Evolutionary conservation across 73 alveolate genomes (phyloP).

Genomic region (Paramecium caudatum): DNA sequence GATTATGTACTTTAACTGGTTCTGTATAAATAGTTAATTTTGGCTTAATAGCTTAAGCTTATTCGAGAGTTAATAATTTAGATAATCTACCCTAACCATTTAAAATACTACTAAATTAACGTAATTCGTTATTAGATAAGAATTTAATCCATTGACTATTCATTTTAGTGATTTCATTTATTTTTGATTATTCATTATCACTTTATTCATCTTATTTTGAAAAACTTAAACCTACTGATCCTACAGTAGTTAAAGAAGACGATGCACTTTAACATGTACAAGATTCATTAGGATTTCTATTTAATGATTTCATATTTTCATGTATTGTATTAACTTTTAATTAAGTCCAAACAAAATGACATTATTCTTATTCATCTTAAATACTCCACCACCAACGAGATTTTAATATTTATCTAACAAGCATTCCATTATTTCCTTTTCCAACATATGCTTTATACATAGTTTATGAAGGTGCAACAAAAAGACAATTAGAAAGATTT

Average conservation of each 20-base stretch:
- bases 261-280: conserved; percentile 48
- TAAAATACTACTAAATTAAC: conserved; percentile 33
- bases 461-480: conserved; percentile 40
- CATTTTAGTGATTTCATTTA: not conserved
- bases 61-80: conserved; percentile 45
- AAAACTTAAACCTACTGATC: conserved; percentile 22
- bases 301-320: conserved; percentile 58
- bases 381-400: conserved; percentile 93
- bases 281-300: conserved; percentile 23
- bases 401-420: conserved; percentile 83
- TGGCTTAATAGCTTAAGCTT: conserved; percentile 8
- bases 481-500: conserved; percentile 52
- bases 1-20: conserved; percentile 76
- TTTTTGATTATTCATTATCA: conserved; percentile 24
- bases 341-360: conserved; percentile 90
- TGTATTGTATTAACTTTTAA: conserved; percentile 78
- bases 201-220: conserved; percentile 67
- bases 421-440: conserved; percentile 87
- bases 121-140: not conserved
- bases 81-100: conserved; percentile 8
- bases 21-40: conserved; percentile 32
- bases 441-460: conserved; percentile 85
- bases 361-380: conserved; percentile 80
- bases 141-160: conserved; percentile 33
- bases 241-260: conserved; percentile 10